Conservation (phyloP, 23 red algal species). For the Porphyridium purpureum region DNA sequence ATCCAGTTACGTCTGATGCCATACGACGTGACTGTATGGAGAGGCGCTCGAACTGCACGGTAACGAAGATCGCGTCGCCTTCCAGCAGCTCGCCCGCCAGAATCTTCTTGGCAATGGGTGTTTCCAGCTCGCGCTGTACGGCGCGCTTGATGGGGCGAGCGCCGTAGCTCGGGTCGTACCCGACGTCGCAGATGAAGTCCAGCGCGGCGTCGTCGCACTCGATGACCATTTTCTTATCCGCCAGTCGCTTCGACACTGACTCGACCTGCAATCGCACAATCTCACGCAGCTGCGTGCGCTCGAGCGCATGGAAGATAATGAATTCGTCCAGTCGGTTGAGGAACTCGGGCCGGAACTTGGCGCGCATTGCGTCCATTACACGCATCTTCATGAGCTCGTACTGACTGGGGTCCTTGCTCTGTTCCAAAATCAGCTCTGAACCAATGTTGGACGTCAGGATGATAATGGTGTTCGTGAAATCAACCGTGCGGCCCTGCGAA, state of each 20-base stretch:
- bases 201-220: constrained; percentile 36
- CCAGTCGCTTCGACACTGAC: constrained; percentile 56
- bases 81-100: constrained; percentile 58
- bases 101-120: constrained; percentile 81
- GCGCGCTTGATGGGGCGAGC: constrained; percentile 75
- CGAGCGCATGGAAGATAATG: constrained; percentile 92
- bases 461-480: constrained; percentile 87
- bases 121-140: constrained; percentile 87
- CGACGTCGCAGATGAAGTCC: constrained; percentile 62
- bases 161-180: constrained; percentile 86
- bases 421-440: constrained; percentile 67
- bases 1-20: too few relatives aligned
- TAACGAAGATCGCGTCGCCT: constrained; percentile 29
- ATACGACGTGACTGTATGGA: background rate
- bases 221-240: constrained; percentile 55
- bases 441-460: constrained; percentile 97
- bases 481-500: constrained; percentile 81
- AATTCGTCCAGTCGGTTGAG: constrained; percentile 95
- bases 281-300: constrained; percentile 34
- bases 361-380: constrained; percentile 80
- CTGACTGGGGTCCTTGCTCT: constrained; percentile 15
- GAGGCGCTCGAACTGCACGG: constrained; percentile 10
- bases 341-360: constrained; percentile 93
- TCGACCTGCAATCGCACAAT: constrained; percentile 79
- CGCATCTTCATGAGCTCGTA: constrained; percentile 61